Base-by-base conservation (phyloP, 805 yeast genomes). In the Cyberlindnera xishuangbannaensis region DNA sequence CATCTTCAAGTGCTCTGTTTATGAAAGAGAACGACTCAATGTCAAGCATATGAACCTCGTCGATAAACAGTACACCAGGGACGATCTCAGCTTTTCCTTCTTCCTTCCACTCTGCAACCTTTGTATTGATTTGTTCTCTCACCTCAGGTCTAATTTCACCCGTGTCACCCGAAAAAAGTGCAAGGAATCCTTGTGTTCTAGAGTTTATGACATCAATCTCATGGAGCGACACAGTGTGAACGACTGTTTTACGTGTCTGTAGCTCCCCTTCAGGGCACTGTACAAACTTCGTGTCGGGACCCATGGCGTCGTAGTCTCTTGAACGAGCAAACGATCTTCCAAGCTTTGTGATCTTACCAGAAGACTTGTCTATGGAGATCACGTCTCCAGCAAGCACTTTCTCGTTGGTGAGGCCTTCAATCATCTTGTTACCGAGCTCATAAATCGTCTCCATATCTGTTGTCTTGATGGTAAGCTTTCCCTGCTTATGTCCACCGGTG, bases 251-350 rank as follows among this genome's bases (percentile, higher is more conserved):
- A 53, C 97, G 78, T 56, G 85, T 84, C 65, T 92, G 98, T 54
- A 92, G 75, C 67, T 92, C 99, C 37, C 99, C 99, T 59, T 92
- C 97, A 25, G 99, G 99, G 57, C 95, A 83, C 62, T 92, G 97
- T 38, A 92, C 95, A 58, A 92, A 92, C 61, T 87, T 88, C 31
- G 96, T 88, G 45, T 94, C 97, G 34, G 97, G 95, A 15, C 95
- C 95, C 95, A 87, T 86, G 28, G 97, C 96, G 63, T 92, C 99
- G 60, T 92, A 92, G 61, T 92, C 98, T 50, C 98, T 75, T 6
- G 97, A 94, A 49, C 97, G 76, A 6, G 97, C 80, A 61, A 86
- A 94, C 0, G 97, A 88, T 61, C 96, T 78, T 40, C 99, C 99
- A 45, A 92, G 74, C 60, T 90, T 86, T 36, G 92, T 79, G 51